Base-by-base conservation (phyloP, 169 alveolate genomes). In the Ophryocystis elektroscirrha region DNA sequence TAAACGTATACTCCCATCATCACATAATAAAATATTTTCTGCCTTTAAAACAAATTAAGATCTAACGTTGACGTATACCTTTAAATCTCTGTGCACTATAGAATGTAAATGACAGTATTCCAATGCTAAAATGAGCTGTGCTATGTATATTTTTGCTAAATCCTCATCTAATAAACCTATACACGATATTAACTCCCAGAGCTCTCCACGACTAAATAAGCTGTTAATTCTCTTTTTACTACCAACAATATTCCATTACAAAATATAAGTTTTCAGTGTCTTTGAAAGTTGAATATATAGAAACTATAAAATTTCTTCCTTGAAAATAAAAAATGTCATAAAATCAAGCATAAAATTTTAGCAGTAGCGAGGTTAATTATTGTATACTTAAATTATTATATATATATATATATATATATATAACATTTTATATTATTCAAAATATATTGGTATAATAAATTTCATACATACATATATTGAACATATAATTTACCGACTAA, bases 11-110 rank as follows among this genome's bases (percentile, higher is more conserved):
- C 67, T 71, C 15, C 91, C 93, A 55, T 78, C 83, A 24, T 72
- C 54, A 37, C 63, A 54, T 38, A 77, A 74, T 25, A 86, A 81
- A 15, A 91, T 58, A 56, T 92, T 92, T 68, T 92, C 98, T 24
- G 81, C 75, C 69, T 69, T 51, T 3, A 47, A 7, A n/a, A 47
- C 12, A n/a, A 12, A 42, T 12, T n/a, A 42, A 42, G 12, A n/a
- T 9, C 28, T 12, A 5, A 1, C 9, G 47, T 6, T 56, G 25
- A 65, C 68, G 53, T 74, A 79, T 30, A 85, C 90, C 60, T 87
- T 87, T 42, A 86, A 49, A 66, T 89, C 97, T 44, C 97, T 76
- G 61, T 89, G 95, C 49, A 86, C 71, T 22, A 89, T 77, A 57
- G 73, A 69, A 49, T 67, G 77, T 44, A 73, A 49, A 53, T 89